These are phyloP conservation scores for Fraxinus albicans DNA, from an alignment of 305 asterid genomes.

Conservation along the genomic window DNA sequence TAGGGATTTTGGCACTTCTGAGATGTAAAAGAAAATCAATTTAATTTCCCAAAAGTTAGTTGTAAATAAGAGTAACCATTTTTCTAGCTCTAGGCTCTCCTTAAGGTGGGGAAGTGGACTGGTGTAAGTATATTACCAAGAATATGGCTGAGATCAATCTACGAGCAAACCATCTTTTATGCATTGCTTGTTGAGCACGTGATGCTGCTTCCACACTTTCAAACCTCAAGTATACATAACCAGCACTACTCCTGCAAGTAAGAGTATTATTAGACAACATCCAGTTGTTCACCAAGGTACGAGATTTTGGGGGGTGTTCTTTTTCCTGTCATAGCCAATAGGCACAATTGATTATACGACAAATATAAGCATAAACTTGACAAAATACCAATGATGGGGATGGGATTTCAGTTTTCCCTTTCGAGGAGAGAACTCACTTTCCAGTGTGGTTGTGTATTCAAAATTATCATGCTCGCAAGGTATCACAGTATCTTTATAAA, in stretches of 20 bases:
- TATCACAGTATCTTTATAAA: background rate
- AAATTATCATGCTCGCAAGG: background rate
- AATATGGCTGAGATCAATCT: constrained; percentile 88
- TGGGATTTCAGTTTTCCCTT: background rate
- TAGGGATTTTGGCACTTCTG: background rate
- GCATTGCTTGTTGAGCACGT: constrained; percentile 95
- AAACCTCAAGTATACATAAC: constrained; percentile 86
- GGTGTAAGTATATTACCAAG: constrained; percentile 51
- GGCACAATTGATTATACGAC: background rate
- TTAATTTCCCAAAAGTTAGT: background rate
- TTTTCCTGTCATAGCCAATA: background rate
- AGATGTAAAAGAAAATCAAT: background rate
- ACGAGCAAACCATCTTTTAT: constrained; percentile 96
- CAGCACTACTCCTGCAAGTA: constrained; percentile 73
- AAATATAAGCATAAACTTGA: background rate
- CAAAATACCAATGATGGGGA: background rate
- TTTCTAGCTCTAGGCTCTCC: background rate
- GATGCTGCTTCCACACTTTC: constrained; percentile 75
- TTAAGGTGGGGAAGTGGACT: background rate
- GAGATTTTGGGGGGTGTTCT: too few species aligned
- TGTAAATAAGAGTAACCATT: background rate
- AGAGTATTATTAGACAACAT: constrained; percentile 11
- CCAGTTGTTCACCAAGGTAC: background rate
- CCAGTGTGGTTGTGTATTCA: background rate
- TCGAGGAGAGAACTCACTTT: background rate